Evolutionary conservation across 2,329 filamentous ascomycete species (phyloP).

Genomic region (Dothidotthia symphoricarpi): DNA sequence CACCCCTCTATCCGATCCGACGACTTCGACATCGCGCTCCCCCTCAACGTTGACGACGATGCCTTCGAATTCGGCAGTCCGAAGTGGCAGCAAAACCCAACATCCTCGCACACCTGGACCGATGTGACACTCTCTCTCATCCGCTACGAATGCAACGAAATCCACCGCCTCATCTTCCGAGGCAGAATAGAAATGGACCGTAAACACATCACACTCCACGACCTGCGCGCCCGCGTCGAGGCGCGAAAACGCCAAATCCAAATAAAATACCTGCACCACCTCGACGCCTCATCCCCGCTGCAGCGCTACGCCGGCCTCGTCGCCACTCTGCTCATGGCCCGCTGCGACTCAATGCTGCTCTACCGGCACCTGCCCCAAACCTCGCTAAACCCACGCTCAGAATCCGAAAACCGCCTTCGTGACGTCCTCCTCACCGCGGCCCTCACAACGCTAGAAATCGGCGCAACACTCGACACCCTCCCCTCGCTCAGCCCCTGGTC

Average conservation of each 20-base stretch:
- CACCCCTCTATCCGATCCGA: conserved; percentile 40
- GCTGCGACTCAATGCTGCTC: conserved; percentile 42
- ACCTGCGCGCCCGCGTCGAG: conserved; percentile 37
- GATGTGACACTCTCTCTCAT: conserved; percentile 39
- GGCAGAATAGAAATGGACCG: conserved; percentile 42
- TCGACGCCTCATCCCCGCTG: conserved; percentile 35
- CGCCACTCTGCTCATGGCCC: conserved; percentile 39
- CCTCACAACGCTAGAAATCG: conserved; percentile 40
- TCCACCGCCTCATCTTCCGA: conserved; percentile 40
- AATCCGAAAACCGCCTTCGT: conserved; percentile 38
- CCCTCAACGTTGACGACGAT: conserved; percentile 40
- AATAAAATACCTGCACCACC: conserved; percentile 34
- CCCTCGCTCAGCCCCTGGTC: conserved; percentile 36
- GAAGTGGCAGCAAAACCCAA: conserved; percentile 38
- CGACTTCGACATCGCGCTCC: conserved; percentile 40
- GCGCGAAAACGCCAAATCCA: conserved; percentile 37
- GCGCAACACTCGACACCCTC: conserved; percentile 41
- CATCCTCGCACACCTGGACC: conserved; percentile 33
- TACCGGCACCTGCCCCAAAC: conserved; percentile 42
- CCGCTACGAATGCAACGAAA: conserved; percentile 41
- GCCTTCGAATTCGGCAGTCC: conserved; percentile 39
- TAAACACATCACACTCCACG: conserved; percentile 38
- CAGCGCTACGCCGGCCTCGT: conserved; percentile 42
- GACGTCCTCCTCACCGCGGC: conserved; percentile 40
- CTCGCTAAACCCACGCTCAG: conserved; percentile 32